Conservation (phyloP, 371 early-diverging fungal species). For the Mucor plumbeus region DNA sequence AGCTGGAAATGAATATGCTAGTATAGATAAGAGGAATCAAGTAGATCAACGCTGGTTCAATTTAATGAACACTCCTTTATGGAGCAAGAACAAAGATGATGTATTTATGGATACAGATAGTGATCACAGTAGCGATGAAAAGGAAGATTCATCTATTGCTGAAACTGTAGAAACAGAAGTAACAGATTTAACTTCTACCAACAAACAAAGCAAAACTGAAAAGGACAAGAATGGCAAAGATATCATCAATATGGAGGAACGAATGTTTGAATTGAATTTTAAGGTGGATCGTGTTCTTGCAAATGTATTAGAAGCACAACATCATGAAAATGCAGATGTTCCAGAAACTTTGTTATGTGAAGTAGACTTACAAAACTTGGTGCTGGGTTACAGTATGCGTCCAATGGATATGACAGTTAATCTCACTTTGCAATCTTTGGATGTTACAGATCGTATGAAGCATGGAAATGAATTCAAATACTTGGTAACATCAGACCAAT, state of each 20-base stretch:
- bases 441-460: conserved; percentile 77
- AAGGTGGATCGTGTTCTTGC: conserved; percentile 76
- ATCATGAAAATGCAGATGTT: conserved; percentile 27
- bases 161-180: conserved; percentile 27
- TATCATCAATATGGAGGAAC: conserved; percentile 21
- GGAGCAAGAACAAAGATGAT: conserved; percentile 34
- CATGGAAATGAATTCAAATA: conserved; percentile 71
- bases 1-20: neutral
- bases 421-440: conserved; percentile 76
- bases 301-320: conserved; percentile 53
- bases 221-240: neutral
- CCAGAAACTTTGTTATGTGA: conserved; percentile 68
- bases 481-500: conserved; percentile 65
- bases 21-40: conserved; percentile 11
- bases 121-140: conserved; percentile 33
- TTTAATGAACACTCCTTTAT: conserved; percentile 42
- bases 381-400: conserved; percentile 70
- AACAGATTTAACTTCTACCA: conserved; percentile 11
- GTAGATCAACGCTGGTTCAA: conserved; percentile 35
- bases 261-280: conserved; percentile 68
- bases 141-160: conserved; percentile 35
- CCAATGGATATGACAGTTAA: conserved; percentile 77
- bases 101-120: conserved; percentile 40
- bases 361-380: conserved; percentile 74
- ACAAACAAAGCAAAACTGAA: conserved; percentile 36